These are phyloP conservation scores for Cladosporium sp. DNA, from an alignment of 2,329 filamentous ascomycete genomes.

Conservation along the genomic window DNA sequence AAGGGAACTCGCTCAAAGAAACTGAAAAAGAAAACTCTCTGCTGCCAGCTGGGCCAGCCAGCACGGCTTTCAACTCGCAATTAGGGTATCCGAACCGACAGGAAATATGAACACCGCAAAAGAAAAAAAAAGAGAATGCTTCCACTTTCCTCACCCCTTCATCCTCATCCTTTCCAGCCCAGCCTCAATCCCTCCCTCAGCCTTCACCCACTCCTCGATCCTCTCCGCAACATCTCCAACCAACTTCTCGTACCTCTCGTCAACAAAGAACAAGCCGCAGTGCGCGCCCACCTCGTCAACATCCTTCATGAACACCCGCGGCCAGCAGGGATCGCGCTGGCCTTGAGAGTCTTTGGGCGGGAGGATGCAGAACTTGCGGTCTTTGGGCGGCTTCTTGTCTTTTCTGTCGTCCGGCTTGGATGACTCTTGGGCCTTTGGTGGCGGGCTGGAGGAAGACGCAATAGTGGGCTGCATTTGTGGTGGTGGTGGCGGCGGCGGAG, in stretches of 20 bases:
- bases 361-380: conserved; percentile 74
- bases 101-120: background rate
- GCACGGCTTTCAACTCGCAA: background rate
- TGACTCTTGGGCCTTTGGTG: background rate
- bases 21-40: no score
- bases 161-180: conserved; percentile 8
- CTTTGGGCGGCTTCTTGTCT: conserved; percentile 41
- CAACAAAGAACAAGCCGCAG: conserved; percentile 71
- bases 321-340: conserved; percentile 65
- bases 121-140: background rate
- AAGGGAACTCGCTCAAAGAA: conserved; percentile 5
- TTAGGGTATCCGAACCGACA: conserved; percentile 3
- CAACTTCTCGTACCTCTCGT: conserved; percentile 42
- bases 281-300: conserved; percentile 84
- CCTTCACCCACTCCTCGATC: conserved; percentile 32
- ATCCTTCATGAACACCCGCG: conserved; percentile 72
- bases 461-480: background rate
- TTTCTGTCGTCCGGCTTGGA: conserved; percentile 11
- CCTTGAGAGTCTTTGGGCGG: conserved; percentile 55
- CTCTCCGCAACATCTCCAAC: conserved; percentile 34
- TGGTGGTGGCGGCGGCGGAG: background rate
- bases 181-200: conserved; percentile 15
- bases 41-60: conserved; percentile 6
- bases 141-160: background rate
- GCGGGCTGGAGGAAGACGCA: background rate